These are phyloP conservation scores for Amaranthus hypochondriacus DNA, from an alignment of 148 eudicot species.

Conservation along the genomic window DNA sequence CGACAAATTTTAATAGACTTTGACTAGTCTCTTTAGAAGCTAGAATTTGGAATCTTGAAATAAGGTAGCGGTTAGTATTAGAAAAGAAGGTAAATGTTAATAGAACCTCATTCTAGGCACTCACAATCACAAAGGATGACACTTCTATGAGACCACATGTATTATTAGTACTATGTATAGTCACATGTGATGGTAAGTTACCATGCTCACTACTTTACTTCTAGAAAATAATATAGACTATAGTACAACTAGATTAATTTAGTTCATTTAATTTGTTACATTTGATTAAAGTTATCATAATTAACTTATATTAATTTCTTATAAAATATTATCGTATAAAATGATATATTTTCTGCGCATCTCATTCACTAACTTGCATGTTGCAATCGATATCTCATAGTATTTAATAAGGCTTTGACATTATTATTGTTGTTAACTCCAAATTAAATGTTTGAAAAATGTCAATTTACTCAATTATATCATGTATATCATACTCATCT, in stretches of 20 bases:
- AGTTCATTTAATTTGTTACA: background rate
- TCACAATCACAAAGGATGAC: constrained; percentile 2
- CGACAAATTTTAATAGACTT: background rate
- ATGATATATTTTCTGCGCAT: no score
- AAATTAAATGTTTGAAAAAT: no score
- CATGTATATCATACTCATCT: no score
- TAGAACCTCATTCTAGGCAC: background rate
- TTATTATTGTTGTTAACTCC: background rate
- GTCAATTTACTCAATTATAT: no score
- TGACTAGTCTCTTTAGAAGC: background rate
- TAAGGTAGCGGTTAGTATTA: constrained; percentile 8
- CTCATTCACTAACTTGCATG: no score
- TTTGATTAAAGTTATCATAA: background rate
- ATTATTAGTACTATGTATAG: constrained; percentile 7
- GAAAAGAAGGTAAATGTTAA: constrained; percentile 11
- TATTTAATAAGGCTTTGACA: background rate
- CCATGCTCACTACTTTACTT: background rate
- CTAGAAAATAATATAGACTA: background rate
- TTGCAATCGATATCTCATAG: no score
- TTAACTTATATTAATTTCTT: no score
- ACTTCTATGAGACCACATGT: constrained; percentile 1
- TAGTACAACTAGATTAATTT: background rate
- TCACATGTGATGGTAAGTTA: constrained; percentile 9
- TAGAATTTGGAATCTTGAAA: constrained; percentile 11
- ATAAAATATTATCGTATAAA: no score